These are phyloP conservation scores for Neocallimastix lanati DNA, from an alignment of 192 early-diverging fungal genomes.

Conservation along the genomic window DNA sequence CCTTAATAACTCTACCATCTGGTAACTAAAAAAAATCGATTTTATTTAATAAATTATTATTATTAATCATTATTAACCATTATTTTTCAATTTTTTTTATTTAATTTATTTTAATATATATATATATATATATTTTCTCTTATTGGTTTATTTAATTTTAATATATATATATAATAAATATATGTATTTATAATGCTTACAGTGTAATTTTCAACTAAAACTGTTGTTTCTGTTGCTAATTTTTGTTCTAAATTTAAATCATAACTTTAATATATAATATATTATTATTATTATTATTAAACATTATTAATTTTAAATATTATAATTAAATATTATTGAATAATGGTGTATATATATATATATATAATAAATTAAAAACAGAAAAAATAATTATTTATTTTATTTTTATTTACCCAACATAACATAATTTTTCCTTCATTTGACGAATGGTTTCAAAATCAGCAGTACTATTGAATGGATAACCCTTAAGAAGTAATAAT, in stretches of 20 bases:
- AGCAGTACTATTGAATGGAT: conserved; percentile 91
- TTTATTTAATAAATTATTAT: background rate
- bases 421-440: conserved; percentile 96
- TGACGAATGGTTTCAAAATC: conserved; percentile 96
- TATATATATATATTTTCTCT: too few species aligned
- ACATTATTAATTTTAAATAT: too few species aligned
- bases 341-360: background rate
- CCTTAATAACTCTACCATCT: conserved; percentile 94
- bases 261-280: conserved; percentile 35
- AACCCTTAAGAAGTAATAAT: conserved; percentile 77
- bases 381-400: background rate
- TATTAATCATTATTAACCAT: background rate
- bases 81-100: background rate
- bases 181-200: conserved; percentile 19
- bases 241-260: conserved; percentile 87
- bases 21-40: conserved; percentile 54
- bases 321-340: background rate
- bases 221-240: conserved; percentile 89
- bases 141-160: too few species aligned
- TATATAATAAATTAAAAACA: background rate
- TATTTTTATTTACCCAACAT: conserved; percentile 53
- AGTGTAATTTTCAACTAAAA: conserved; percentile 86
- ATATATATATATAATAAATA: too few species aligned
- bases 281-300: too few species aligned
- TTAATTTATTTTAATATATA: background rate